Conservation (phyloP, 2,329 filamentous ascomycete genomes). For the Scopulariopsis brevicaulis region DNA sequence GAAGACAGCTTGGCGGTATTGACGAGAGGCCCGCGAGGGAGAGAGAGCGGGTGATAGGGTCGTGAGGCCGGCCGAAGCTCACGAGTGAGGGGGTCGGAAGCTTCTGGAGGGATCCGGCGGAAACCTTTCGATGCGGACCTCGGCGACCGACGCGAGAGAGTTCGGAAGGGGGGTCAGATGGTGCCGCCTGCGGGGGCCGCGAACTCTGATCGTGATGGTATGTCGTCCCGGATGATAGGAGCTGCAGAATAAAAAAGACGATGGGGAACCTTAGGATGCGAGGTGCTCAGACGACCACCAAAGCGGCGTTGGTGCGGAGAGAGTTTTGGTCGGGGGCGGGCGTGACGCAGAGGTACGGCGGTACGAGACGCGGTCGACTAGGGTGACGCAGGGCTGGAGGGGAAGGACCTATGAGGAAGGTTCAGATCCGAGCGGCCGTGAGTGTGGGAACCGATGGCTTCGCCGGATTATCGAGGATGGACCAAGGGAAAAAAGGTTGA, state of each 20-base stretch:
- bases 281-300: not conserved
- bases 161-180: not conserved
- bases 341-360: not conserved
- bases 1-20: constrained; percentile 97
- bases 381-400: not conserved
- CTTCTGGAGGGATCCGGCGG: not conserved
- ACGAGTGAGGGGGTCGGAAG: not conserved
- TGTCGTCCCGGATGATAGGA: not conserved
- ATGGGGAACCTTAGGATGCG: not conserved
- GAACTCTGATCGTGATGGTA: not conserved
- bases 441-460: not conserved
- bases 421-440: not conserved
- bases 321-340: not conserved
- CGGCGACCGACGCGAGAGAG: not conserved
- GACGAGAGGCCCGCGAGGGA: constrained; percentile 13
- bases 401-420: not conserved
- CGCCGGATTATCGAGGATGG: not conserved
- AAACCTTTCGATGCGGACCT: not conserved
- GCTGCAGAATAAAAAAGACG: not conserved
- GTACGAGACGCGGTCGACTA: not conserved
- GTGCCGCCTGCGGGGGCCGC: not conserved
- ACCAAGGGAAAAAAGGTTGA: not conserved
- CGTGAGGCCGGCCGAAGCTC: not conserved
- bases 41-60: not conserved
- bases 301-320: not conserved